Conservation (phyloP, 2,329 filamentous ascomycete genomes). For the Sclerotinia glacialis region DNA sequence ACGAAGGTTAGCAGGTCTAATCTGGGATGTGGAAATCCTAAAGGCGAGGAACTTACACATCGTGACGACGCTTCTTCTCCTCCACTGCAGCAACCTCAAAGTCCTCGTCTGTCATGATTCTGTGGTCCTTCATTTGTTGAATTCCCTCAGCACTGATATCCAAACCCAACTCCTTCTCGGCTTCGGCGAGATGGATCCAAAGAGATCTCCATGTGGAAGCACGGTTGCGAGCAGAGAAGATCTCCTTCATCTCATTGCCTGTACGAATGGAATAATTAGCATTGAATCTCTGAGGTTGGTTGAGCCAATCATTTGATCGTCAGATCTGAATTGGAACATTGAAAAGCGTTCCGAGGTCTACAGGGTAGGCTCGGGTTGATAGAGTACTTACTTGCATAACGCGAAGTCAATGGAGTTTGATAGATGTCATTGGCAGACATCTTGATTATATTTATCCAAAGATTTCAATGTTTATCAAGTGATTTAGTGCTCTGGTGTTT, state of each 20-base stretch:
- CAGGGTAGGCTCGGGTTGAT: background rate
- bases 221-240: slow-evolving; percentile 72
- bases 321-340: background rate
- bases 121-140: slow-evolving; percentile 69
- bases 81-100: slow-evolving; percentile 73
- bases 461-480: background rate
- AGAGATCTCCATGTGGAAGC: slow-evolving; percentile 52
- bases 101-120: slow-evolving; percentile 73
- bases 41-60: slow-evolving; percentile 45
- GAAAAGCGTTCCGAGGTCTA: background rate
- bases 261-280: slow-evolving; percentile 3
- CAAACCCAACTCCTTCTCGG: slow-evolving; percentile 77
- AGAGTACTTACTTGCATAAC: slow-evolving; percentile 62
- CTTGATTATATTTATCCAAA: slow-evolving; percentile 14
- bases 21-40: slow-evolving; percentile 38
- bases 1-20: background rate
- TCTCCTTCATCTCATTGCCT: slow-evolving; percentile 63
- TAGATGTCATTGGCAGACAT: slow-evolving; percentile 50
- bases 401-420: slow-evolving; percentile 65
- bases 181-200: slow-evolving; percentile 81
- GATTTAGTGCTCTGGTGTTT: background rate
- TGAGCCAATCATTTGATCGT: background rate
- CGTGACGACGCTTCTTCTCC: slow-evolving; percentile 69
- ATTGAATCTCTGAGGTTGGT: background rate
- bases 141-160: slow-evolving; percentile 72